phyloP scores from a whole-genome alignment of 257 asterid species.

The Rhazya stricta region DNA sequence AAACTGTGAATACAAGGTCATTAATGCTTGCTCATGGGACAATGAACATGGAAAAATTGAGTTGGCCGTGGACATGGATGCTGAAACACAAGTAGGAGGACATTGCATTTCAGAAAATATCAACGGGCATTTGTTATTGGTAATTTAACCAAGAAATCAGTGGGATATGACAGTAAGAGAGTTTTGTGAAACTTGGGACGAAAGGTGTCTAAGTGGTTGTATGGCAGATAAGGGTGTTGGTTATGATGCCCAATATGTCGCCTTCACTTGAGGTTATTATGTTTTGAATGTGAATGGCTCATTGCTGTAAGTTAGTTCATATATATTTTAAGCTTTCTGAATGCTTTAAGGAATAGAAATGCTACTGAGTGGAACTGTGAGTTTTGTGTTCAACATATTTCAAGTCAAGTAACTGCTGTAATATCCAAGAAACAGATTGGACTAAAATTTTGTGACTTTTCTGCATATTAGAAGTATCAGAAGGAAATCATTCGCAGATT shows the following conservation, averaged over 20 bases:
- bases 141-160: not conserved
- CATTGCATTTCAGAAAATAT: not conserved
- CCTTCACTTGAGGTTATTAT: not conserved
- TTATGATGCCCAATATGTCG: not conserved
- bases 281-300: not conserved
- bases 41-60: not conserved
- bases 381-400: not conserved
- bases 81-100: not conserved
- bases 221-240: not conserved
- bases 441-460: not conserved
- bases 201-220: not conserved
- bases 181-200: not conserved
- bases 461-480: not conserved
- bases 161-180: not conserved
- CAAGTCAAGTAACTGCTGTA: not conserved
- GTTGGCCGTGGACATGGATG: not conserved
- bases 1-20: not conserved
- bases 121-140: not conserved
- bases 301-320: not conserved
- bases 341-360: not conserved
- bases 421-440: not conserved
- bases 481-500: not conserved
- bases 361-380: not conserved
- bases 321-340: not conserved
- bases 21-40: not conserved